Evolutionary conservation across 2,329 filamentous ascomycete species (phyloP), one percentile per base, ranked within the genome.

Genomic region (Iodosphaeria phyllophila): DNA sequence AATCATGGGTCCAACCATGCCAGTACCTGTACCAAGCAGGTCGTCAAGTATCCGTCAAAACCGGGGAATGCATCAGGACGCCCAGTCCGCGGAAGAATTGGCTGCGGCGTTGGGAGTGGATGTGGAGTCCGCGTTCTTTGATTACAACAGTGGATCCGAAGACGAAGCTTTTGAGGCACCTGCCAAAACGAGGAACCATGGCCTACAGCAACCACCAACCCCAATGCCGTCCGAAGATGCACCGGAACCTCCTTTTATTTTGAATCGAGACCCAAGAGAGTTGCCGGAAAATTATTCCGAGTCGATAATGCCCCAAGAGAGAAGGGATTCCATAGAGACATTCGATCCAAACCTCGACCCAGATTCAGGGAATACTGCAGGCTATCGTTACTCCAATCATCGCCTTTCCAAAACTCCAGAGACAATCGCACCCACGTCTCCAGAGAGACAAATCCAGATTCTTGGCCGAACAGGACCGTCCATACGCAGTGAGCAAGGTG

Each of bases 401-500:
- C 5, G 27, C 33, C 7, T 31, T 35, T 6, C 30, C 37, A 12
- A 42, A 39, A 24, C 35, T 38, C 7, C 38, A 40, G 23, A 33
- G n/a, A n/a, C n/a, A n/a, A n/a, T n/a, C n/a, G n/a, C n/a, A n/a
- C n/a, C 30, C 16, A 38, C 37, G 13, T 39, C 38, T 4, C 41
- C 35, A 20, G 33, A 36, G 24, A 35, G 32, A 17, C 39, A 38
- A 8, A 39, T 45, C 2, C 35, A 44, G 18, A 35, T 44, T 6
- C 33, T 38, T 26, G 34, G 31, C n/a, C 35, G 35, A 12, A 28
- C 27, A 9, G 29, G 37, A 12, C 38, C 39, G 9, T 42, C 43
- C 13, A 45, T 46, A 27, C 36, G 35, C 25, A 47, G 42, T 20
- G 43, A 47, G 22, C 39, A 45, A 28, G 43, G 41, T 4, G 32